A percentile compares a stretch with the other conserved stretches of the same genome.
Conservation (phyloP, 805 yeast species). For the Ogataea saltuana region DNA sequence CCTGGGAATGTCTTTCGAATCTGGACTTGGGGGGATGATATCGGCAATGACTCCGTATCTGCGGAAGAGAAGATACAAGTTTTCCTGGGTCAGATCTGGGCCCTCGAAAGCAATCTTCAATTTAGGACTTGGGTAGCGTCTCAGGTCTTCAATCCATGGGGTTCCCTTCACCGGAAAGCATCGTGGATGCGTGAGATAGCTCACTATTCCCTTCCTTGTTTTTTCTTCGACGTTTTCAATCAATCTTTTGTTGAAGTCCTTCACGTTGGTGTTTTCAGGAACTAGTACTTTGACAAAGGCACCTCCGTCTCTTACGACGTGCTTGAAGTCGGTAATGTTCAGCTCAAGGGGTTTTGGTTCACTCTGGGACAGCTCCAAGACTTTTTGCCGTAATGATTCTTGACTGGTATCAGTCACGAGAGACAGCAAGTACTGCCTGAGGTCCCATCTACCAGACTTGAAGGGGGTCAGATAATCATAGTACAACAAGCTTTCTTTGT, state of each 20-base stretch:
- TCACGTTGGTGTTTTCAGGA: constrained; percentile 50
- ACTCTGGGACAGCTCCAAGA: constrained; percentile 41
- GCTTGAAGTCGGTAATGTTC: constrained; percentile 59
- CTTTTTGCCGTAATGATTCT: constrained; percentile 33
- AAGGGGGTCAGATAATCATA: constrained; percentile 56
- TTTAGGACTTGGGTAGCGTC: constrained; percentile 66
- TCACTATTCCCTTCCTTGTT: constrained; percentile 34
- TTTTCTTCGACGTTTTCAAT: constrained; percentile 36
- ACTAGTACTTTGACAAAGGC: constrained; percentile 80
- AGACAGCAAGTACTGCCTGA: constrained; percentile 44
- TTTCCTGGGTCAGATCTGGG: constrained; percentile 72
- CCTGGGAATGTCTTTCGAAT: constrained; percentile 47
- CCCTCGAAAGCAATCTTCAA: constrained; percentile 77
- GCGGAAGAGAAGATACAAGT: constrained; percentile 74
- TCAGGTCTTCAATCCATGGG: constrained; percentile 95
- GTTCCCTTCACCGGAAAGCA: constrained; percentile 80
- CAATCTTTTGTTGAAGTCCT: constrained; percentile 55
- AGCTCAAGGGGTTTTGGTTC: constrained; percentile 30
- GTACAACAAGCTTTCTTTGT: constrained; percentile 52
- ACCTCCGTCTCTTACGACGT: constrained; percentile 86
- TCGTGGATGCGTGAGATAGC: constrained; percentile 50
- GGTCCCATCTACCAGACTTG: constrained; percentile 43
- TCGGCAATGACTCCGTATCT: constrained; percentile 84
- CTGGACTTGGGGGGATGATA: constrained; percentile 57
- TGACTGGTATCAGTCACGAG: constrained; percentile 41